These are phyloP conservation scores for Penicillium sp. DNA, from an alignment of 2,329 filamentous ascomycete species.

Conservation along the genomic window DNA sequence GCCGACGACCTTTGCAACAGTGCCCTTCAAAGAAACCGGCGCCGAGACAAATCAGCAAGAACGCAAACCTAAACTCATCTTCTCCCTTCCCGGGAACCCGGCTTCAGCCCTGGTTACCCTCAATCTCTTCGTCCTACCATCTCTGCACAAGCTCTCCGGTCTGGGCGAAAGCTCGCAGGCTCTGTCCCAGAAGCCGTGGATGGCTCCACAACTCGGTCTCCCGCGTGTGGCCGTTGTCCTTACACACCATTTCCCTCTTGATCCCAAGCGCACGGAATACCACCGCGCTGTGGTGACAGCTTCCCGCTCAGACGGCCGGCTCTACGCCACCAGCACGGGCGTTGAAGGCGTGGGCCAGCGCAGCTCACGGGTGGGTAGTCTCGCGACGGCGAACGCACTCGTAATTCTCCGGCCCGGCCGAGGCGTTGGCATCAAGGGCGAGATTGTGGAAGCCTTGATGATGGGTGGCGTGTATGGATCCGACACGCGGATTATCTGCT, in stretches of 20 bases:
- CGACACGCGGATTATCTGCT: slow-evolving; percentile 12
- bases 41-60: slow-evolving; percentile 43
- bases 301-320: slow-evolving; percentile 55
- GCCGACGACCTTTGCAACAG: slow-evolving; percentile 90
- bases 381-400: slow-evolving; percentile 82
- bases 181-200: slow-evolving; percentile 28
- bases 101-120: slow-evolving; percentile 89
- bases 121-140: slow-evolving; percentile 86
- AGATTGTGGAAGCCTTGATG: slow-evolving; percentile 68
- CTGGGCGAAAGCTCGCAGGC: slow-evolving; percentile 37
- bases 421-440: slow-evolving; percentile 61
- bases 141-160: slow-evolving; percentile 70
- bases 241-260: slow-evolving; percentile 66
- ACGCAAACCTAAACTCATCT: slow-evolving; percentile 64
- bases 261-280: slow-evolving; percentile 76
- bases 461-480: slow-evolving; percentile 53
- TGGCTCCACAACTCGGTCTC: slow-evolving; percentile 58
- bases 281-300: slow-evolving; percentile 73
- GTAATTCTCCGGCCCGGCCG: slow-evolving; percentile 52
- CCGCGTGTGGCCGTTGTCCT: slow-evolving; percentile 66
- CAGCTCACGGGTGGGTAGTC: slow-evolving; percentile 81
- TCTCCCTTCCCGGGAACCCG: slow-evolving; percentile 89
- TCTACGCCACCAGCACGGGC: slow-evolving; percentile 77
- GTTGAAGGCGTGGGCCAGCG: slow-evolving; percentile 58
- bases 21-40: slow-evolving; percentile 54